A percentile compares a stretch with the other conserved stretches of the same genome.
Evolutionary conservation across 202 grass and related monocot genomes (phyloP).

Genomic region (Panicum hallii): DNA sequence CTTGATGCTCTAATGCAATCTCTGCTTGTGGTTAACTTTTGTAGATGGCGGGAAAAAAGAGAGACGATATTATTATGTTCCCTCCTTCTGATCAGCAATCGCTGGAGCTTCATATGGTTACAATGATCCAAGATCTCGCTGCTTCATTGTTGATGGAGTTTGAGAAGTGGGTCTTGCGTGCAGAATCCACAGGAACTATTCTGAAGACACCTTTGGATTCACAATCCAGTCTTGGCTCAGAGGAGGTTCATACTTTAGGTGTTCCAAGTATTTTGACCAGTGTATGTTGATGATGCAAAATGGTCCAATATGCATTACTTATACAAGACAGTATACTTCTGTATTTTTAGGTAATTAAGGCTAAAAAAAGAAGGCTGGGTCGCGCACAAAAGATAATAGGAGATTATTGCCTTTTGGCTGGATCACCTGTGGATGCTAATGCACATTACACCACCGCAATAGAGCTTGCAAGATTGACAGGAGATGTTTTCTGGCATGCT

Average conservation of each 20-base stretch:
- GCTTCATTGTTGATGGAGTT: constrained; percentile 98
- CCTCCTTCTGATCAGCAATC: constrained; percentile 84
- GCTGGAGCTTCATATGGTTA: constrained; percentile 95
- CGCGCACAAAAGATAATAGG: constrained; percentile 97
- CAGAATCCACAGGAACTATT: constrained; percentile 97
- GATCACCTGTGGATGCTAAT: constrained; percentile 95
- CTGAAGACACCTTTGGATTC: constrained; percentile 99
- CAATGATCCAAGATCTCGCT: constrained; percentile 98
- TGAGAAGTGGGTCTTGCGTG: constrained; percentile 98
- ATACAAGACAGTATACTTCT: constrained; percentile 48
- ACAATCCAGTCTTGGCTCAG: constrained; percentile 98
- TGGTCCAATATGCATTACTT: constrained; percentile 38
- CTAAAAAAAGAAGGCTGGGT: constrained; percentile 94
- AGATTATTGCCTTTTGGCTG: constrained; percentile 94
- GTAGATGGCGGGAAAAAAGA: constrained; percentile 80
- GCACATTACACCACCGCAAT: constrained; percentile 97
- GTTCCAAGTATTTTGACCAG: constrained; percentile 69
- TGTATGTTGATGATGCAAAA: constrained; percentile 49
- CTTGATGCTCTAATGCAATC: constrained; percentile 19
- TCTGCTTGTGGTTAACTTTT: constrained; percentile 37
- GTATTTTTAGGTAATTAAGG: constrained; percentile 86
- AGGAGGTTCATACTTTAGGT: constrained; percentile 97
- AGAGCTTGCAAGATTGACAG: constrained; percentile 97
- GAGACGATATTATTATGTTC: constrained; percentile 85
- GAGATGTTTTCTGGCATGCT: constrained; percentile 99